A percentile compares a stretch with the other conserved stretches of the same genome.
Evolutionary conservation across 768 basidiomycete genomes (phyloP).

Genomic region (Paxillus rubicundulus): DNA sequence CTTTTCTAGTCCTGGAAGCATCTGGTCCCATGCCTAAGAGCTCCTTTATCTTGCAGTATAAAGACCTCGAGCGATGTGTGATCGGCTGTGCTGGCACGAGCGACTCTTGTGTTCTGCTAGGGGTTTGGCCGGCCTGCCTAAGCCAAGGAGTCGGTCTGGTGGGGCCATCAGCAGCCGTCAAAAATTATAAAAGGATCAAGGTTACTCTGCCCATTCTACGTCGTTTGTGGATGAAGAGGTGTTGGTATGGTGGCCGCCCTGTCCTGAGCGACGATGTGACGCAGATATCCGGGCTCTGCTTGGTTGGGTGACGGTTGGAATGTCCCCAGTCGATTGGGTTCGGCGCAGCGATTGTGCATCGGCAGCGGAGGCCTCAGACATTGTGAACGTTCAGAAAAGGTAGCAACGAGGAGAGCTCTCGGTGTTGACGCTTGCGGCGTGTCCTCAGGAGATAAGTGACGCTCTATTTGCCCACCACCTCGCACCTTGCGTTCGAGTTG

Average conservation of each 20-base stretch:
- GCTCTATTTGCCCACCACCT: slow-evolving; percentile 13
- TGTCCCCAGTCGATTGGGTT: slow-evolving; percentile 36
- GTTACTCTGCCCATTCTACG: slow-evolving; percentile 18
- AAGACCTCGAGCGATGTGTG: slow-evolving; percentile 15
- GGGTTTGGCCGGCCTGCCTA: slow-evolving; percentile 21
- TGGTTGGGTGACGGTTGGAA: slow-evolving; percentile 25
- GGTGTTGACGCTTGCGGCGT: slow-evolving; percentile 32
- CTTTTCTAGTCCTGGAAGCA: slow-evolving; percentile 50
- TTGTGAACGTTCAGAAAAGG: slow-evolving; percentile 22
- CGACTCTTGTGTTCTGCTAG: slow-evolving; percentile 9
- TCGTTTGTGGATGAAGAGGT: slow-evolving; percentile 18
- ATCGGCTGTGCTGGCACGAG: slow-evolving; percentile 1
- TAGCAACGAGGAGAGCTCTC: slow-evolving; percentile 14
- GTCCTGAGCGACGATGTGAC: slow-evolving; percentile 27
- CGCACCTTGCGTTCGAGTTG: slow-evolving; percentile 17
- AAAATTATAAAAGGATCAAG: slow-evolving; percentile 3
- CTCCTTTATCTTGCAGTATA: slow-evolving; percentile 28
- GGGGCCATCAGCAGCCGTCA: slow-evolving; percentile 18
- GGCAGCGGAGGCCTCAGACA: slow-evolving; percentile 24
- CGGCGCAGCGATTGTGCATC: slow-evolving; percentile 35
- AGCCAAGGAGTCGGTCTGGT: slow-evolving; percentile 24
- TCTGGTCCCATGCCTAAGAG: slow-evolving; percentile 55
- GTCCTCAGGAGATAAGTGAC: slow-evolving; percentile 15
- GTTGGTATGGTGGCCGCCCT: slow-evolving; percentile 19
- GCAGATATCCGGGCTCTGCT: slow-evolving; percentile 28